Evolutionary conservation across 331 rosid species (phyloP).

Genomic region (Quercus tomentella): DNA sequence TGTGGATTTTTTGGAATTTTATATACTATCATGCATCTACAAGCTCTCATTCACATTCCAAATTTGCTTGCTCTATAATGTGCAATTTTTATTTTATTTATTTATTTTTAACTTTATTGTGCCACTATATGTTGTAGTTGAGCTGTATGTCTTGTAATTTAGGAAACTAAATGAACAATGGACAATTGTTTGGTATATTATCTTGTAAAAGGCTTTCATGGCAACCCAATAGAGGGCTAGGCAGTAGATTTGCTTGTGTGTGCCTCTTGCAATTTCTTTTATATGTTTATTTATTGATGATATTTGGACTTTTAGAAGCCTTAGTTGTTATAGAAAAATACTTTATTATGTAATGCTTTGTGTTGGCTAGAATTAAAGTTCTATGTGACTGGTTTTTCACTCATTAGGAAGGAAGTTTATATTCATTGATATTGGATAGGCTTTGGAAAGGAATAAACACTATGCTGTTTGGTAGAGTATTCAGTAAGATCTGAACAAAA

Average conservation of each 20-base stretch:
- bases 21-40: background rate
- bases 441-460: background rate
- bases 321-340: background rate
- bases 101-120: background rate
- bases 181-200: background rate
- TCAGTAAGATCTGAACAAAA: slow-evolving; percentile 7
- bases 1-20: slow-evolving; percentile 5
- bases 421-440: background rate
- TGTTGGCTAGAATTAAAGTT: background rate
- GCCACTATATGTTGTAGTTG: background rate
- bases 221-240: background rate
- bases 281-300: background rate
- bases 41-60: slow-evolving; percentile 13
- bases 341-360: background rate
- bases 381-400: background rate
- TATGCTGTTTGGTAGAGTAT: slow-evolving; percentile 15
- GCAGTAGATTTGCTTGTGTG: background rate
- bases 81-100: background rate
- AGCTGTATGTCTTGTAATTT: background rate
- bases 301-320: background rate
- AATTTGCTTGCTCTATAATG: background rate
- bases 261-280: background rate
- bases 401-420: background rate
- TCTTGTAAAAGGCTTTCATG: background rate
- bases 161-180: background rate